Percentiles rank a stretch among this genome's conserved stretches.
phyloP scores from a whole-genome alignment of 352 stramenopile genomes.

The Phytophthora pistaciae region DNA sequence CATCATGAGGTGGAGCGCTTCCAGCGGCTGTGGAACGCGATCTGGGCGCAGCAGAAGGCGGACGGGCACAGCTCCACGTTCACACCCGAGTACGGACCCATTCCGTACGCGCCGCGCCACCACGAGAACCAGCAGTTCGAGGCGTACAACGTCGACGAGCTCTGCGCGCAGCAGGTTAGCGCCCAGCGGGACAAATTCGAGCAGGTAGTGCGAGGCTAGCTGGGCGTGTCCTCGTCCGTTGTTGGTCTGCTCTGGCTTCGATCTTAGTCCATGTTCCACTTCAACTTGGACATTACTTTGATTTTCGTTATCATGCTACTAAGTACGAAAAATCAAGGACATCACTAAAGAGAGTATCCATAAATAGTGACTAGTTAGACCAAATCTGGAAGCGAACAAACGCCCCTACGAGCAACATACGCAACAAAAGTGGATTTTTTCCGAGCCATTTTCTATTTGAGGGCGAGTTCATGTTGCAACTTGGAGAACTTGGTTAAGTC shows the following conservation, averaged over 20 bases:
- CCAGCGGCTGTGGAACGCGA: slow-evolving; percentile 55
- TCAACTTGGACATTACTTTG: too few species aligned
- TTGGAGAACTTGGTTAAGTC: too few species aligned
- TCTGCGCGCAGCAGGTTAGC: slow-evolving; percentile 50
- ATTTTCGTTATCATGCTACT: too few species aligned
- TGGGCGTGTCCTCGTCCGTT: background rate
- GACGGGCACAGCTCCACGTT: slow-evolving; percentile 49
- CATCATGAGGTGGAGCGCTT: slow-evolving; percentile 52
- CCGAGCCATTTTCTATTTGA: too few species aligned
- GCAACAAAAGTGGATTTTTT: too few species aligned
- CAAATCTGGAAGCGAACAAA: too few species aligned
- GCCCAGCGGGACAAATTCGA: slow-evolving; percentile 48
- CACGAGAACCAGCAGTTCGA: slow-evolving; percentile 35
- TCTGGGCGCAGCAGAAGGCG: slow-evolving; percentile 53
- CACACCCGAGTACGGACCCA: slow-evolving; percentile 78
- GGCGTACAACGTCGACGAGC: slow-evolving; percentile 61
- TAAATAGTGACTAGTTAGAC: too few species aligned
- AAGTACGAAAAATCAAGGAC: too few species aligned
- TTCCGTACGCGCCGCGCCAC: slow-evolving; percentile 62
- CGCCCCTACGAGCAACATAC: too few species aligned
- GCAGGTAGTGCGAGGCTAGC: slow-evolving; percentile 1
- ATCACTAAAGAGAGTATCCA: too few species aligned
- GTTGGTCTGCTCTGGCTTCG: background rate
- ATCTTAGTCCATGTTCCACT: too few species aligned
- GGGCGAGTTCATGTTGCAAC: too few species aligned